A percentile compares a stretch with the other conserved stretches of the same genome.
Evolutionary conservation across 2,329 filamentous ascomycete genomes (phyloP).

Genomic region (Cordyceps cicadae): DNA sequence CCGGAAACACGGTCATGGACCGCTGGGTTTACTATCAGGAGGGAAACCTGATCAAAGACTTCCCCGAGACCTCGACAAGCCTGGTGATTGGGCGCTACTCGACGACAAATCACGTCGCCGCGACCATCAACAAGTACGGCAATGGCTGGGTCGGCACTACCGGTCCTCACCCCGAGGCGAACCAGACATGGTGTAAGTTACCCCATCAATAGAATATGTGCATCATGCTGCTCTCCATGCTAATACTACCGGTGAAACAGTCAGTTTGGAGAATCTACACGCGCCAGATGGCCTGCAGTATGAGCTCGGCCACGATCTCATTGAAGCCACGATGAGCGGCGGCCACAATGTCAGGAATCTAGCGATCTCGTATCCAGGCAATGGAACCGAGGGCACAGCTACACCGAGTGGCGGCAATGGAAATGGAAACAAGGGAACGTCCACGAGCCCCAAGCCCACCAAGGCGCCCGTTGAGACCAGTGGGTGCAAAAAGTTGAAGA

Average conservation of each 20-base stretch:
- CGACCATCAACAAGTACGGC: conserved; percentile 17
- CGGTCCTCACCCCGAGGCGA: conserved; percentile 21
- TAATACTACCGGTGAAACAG: not conserved
- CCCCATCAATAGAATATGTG: not conserved
- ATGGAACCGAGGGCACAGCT: not conserved
- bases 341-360: not conserved
- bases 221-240: not conserved
- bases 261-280: conserved; percentile 10
- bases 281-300: conserved; percentile 19
- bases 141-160: conserved; percentile 19
- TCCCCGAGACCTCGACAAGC: not conserved
- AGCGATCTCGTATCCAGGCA: not conserved
- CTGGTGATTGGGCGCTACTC: conserved; percentile 18
- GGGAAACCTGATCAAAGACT: conserved; percentile 16
- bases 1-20: conserved; percentile 12
- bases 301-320: conserved; percentile 18
- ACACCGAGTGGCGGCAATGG: not conserved
- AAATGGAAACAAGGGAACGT: not conserved
- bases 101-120: conserved; percentile 17
- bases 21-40: conserved; percentile 22
- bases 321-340: conserved; percentile 15
- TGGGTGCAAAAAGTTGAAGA: not conserved
- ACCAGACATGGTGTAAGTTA: conserved; percentile 19
- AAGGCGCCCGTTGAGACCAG: not conserved
- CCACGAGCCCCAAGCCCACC: not conserved